Base-by-base conservation (phyloP, 23 red algal species). In the Pyropia haitanensis region DNA sequence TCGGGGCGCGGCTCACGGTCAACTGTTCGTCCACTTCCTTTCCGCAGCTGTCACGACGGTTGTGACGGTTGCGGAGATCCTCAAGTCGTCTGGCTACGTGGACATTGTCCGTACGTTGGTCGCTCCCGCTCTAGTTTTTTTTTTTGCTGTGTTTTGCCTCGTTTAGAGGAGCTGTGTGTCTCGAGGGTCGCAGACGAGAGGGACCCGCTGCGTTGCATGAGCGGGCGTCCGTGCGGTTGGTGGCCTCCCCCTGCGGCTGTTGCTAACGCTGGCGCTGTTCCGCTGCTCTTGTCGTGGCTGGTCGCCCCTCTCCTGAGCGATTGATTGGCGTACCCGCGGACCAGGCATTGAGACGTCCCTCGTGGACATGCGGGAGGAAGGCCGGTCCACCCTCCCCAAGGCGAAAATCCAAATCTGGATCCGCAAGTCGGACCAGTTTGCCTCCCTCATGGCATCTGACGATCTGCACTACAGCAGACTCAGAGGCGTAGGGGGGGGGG, bases 361-460 rank as follows among this genome's bases (percentile, higher is more conserved):
- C 17, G 87, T 78, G 20, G 68, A 70, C 20, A 46, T 67, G 44
- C 56, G 55, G 15, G 57, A 58, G 31, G 68, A 75, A 26, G 72
- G 87, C 27, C 67, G 60, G 16, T 83, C 58, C 3, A 55, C 58
- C 0, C 31, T 72, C 27, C 71, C 77, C 14, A 90, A 90, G 78
- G 70, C 87, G 6, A 81, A 83, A 51, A 90, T 90, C 49, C 87
- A 90, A 52, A 90, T 90, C 26, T 90, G 87, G 87, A 72, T 90
- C 27, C 27, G 51, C 25, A 72, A 80, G 23, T 60, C 69, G 30
- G 69, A 73, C 20, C 48, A 73, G 54, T 73, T 73, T 64, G 53
- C 54, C 57, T 44, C 48, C 12, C 69, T 73, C 9, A 73, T 73
- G 57, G 29, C 24, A 10, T 25, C 57, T 3, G 57, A 60, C 24